Base-by-base conservation (phyloP, 331 rosid species). In the Telfairia occidentalis region DNA sequence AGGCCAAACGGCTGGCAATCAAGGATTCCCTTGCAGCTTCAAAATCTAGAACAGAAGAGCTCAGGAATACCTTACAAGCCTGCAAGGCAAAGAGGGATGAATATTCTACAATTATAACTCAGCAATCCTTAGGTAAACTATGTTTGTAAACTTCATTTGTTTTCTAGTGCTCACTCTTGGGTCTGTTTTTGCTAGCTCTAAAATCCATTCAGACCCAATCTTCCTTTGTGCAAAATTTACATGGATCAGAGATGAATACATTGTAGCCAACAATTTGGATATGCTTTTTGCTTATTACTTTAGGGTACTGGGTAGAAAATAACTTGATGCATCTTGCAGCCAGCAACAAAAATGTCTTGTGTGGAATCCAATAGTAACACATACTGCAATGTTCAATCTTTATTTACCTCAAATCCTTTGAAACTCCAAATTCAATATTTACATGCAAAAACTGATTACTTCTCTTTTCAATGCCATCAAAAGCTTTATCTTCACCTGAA, bases 1-100 rank as follows among this genome's bases (percentile, higher is more conserved):
- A 91, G 85, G 97, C 90, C 24, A 88, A 81, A 60, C 87, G 92
- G 35, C 85, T 91, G 89, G 88, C 89, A 1, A 46, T 88, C 84
- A 60, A 74, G 78, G 96, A 94, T 32, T 86, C 89, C 45, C 69
- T 91, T 87, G 86, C 77, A 38, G 86, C 90, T 78, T 80, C 84
- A 37, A 90, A 81, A 80, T 76, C 86, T 55, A 87, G 89, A 76
- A 78, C 81, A 35, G 92, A 82, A 59, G 75, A 78, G 49, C 89
- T 91, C 10, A 87, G 79, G 59, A 50, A 80, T 64, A 74, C 52
- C 37, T 69, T 87, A 79, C 86, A 81, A 69, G 85, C 80, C 57
- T 87, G 46, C 70, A 89, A 76, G 55, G 71, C 81, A 30, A 84
- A 74, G 85, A 89, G 84, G 50, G 85, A 87, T 53, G 85, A 86